Conservation (phyloP, 2,329 filamentous ascomycete species). For the Alternaria tenuissima region DNA sequence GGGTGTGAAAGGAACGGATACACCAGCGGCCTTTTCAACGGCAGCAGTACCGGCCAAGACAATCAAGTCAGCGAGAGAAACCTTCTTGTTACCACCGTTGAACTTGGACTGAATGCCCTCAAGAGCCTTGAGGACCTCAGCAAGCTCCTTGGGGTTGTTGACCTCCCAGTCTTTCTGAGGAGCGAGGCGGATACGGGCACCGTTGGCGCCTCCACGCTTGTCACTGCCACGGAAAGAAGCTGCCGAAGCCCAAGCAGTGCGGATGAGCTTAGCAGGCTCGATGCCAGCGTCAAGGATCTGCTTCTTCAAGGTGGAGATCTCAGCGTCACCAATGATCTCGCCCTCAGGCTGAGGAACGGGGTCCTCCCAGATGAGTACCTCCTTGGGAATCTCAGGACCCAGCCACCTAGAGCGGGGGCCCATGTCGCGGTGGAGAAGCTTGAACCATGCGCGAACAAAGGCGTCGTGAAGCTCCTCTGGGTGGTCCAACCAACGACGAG, state of each 20-base stretch:
- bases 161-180: slow-evolving; percentile 76
- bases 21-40: slow-evolving; percentile 74
- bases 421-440: slow-evolving; percentile 82
- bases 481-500: slow-evolving; percentile 72
- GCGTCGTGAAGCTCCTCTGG: slow-evolving; percentile 73
- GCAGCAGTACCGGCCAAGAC: slow-evolving; percentile 76
- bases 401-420: slow-evolving; percentile 75
- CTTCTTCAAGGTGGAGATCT: slow-evolving; percentile 72
- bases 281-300: slow-evolving; percentile 71
- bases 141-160: slow-evolving; percentile 75
- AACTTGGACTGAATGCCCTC: slow-evolving; percentile 73
- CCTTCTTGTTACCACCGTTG: slow-evolving; percentile 72
- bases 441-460: slow-evolving; percentile 82
- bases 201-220: slow-evolving; percentile 85
- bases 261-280: slow-evolving; percentile 68
- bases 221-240: slow-evolving; percentile 65
- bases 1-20: slow-evolving; percentile 74
- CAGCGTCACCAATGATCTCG: slow-evolving; percentile 67
- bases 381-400: slow-evolving; percentile 75
- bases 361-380: slow-evolving; percentile 78
- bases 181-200: slow-evolving; percentile 76
- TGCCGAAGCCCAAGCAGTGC: slow-evolving; percentile 51
- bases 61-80: slow-evolving; percentile 81
- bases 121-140: slow-evolving; percentile 67
- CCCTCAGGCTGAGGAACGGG: slow-evolving; percentile 69